Evolutionary conservation across 2,329 filamentous ascomycete genomes (phyloP).

Genomic region (Diplocarpon mali): DNA sequence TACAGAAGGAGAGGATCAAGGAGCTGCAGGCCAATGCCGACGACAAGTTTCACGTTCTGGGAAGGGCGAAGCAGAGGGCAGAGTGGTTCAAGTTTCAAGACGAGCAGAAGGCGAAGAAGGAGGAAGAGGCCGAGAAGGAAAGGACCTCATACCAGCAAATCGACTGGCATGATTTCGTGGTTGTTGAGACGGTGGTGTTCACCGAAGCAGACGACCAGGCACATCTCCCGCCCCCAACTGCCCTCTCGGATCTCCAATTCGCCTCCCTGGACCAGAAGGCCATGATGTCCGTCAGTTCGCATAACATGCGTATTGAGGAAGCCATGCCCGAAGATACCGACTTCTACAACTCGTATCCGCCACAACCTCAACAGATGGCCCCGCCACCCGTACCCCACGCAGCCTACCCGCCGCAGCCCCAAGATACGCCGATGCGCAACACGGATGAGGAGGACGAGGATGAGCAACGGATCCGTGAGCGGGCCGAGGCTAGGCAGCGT

Average conservation of each 20-base stretch:
- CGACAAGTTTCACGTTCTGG: constrained; percentile 71
- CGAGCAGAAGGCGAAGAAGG: constrained; percentile 75
- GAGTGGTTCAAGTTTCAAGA: constrained; percentile 82
- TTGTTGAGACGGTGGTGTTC: constrained; percentile 91
- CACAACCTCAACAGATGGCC: constrained; percentile 29
- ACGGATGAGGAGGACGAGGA: constrained; percentile 49
- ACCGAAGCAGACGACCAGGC: constrained; percentile 77
- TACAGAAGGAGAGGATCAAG: constrained; percentile 60
- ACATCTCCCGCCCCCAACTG: constrained; percentile 79
- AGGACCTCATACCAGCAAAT: constrained; percentile 69
- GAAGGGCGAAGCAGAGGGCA: constrained; percentile 71
- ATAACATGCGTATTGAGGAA: constrained; percentile 79
- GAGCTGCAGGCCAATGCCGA: constrained; percentile 64
- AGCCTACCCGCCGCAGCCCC: constrained; percentile 27
- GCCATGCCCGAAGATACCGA: constrained; percentile 75
- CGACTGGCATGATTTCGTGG: constrained; percentile 95
- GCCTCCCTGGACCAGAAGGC: constrained; percentile 93
- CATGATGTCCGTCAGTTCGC: constrained; percentile 69
- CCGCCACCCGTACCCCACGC: constrained; percentile 31
- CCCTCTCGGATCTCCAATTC: constrained; percentile 82
- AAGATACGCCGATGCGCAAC: constrained; percentile 21
- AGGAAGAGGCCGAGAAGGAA: constrained; percentile 77
- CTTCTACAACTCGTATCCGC: constrained; percentile 40
- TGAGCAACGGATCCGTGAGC: constrained; percentile 50
- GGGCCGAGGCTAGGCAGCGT: constrained; percentile 46